Conservation (phyloP, 1,284 basidiomycete species). For the Cutaneotrichosporon spelunceum region DNA sequence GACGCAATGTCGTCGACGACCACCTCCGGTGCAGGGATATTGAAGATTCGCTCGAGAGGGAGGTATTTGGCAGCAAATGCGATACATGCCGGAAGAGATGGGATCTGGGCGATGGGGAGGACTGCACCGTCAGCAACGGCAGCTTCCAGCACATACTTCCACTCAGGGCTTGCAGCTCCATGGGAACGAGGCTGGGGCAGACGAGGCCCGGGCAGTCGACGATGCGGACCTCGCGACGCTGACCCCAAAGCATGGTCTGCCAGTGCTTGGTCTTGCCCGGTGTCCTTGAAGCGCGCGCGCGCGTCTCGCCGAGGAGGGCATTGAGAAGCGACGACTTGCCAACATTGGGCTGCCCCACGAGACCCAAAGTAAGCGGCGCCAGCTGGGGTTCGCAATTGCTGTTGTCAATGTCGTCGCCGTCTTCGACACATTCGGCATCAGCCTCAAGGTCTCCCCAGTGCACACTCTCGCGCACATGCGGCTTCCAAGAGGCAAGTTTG, state of each 20-base stretch:
- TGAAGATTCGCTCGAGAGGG: slow-evolving; percentile 71
- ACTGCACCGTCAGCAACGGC: slow-evolving; percentile 54
- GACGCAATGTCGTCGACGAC: slow-evolving; percentile 35
- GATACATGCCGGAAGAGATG: slow-evolving; percentile 72
- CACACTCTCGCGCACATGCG: slow-evolving; percentile 61
- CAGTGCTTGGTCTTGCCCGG: slow-evolving; percentile 97
- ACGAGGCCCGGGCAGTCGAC: slow-evolving; percentile 84
- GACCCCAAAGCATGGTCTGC: slow-evolving; percentile 77
- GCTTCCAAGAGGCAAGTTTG: slow-evolving; percentile 64
- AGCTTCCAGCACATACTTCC: slow-evolving; percentile 25
- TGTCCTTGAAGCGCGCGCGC: slow-evolving; percentile 79
- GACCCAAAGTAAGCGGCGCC: slow-evolving; percentile 71
- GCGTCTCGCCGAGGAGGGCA: slow-evolving; percentile 76
- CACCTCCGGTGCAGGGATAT: slow-evolving; percentile 50
- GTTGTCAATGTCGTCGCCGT: slow-evolving; percentile 18
- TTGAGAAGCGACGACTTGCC: slow-evolving; percentile 89
- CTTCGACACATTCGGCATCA: slow-evolving; percentile 40
- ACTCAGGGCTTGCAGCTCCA: slow-evolving; percentile 69
- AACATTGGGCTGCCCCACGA: slow-evolving; percentile 91
- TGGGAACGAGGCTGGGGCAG: slow-evolving; percentile 70
- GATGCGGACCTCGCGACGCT: slow-evolving; percentile 68
- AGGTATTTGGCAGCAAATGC: slow-evolving; percentile 66
- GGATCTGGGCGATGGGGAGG: slow-evolving; percentile 82
- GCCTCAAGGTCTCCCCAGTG: slow-evolving; percentile 63
- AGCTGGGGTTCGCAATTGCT: slow-evolving; percentile 49